Base-by-base conservation (phyloP, 2,329 filamentous ascomycete species). In the Orbilia ellipsospora region DNA sequence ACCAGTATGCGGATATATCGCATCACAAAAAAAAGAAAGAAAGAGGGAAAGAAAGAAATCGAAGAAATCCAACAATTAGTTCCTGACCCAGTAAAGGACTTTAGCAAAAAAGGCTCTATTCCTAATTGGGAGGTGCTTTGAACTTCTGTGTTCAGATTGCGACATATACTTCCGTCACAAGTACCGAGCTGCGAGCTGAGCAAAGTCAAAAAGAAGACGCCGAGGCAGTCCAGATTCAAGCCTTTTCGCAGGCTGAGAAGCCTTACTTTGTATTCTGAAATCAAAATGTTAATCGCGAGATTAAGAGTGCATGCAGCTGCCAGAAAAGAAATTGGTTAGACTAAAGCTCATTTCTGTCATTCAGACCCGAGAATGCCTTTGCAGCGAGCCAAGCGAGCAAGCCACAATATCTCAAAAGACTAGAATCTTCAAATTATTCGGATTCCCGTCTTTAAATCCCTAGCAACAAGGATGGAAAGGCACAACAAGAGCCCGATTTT, bases 71-170 rank as follows among this genome's bases (percentile, higher is more conserved):
- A 48, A 48, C 31, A 36, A 36, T 36, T 36, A 48, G 1, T 48
- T 18, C 44, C 44, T 16, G 5, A 40, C 59, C 18, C 2, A 36
- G 20, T 16, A 23, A 57, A 44, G 23, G 31, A 36, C 6, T 36
- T 36, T 36, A 36, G 31, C 42, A 20, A 48, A 48, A 40, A 52
- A 31, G 42, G 36, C 31, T 52, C 52, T 74, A 74, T 52, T 74
- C 70, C 70, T 51, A 18, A 57, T 68, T 59, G 57, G 64, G 70
- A 23, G 44, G 63, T 66, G 70, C 70, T 74, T 74, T 67, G 70
- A 55, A 62, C 70, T 45, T 44, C 36, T 44, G 40, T 66, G 69
- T 62, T 61, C 44, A 59, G 50, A 73, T 59, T 62, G 52, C 67
- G 70, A 65, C 70, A 68, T 36, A 48, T 36, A 2, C 10, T 10